Conservation (phyloP, 108 stramenopile species). For the Aurantiochytrium sp. region DNA sequence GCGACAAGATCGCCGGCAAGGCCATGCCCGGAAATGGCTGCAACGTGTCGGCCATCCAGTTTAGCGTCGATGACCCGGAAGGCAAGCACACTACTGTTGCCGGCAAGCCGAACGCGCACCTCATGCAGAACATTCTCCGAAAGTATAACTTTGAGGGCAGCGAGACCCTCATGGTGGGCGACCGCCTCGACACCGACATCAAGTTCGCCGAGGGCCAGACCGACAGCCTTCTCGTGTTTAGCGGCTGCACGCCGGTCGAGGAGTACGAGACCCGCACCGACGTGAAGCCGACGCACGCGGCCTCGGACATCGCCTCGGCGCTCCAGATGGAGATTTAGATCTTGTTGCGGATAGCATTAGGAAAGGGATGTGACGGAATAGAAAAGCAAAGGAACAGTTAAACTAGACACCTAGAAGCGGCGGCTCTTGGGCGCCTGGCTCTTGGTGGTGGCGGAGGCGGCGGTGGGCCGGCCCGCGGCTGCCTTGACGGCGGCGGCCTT, state of each 20-base stretch:
- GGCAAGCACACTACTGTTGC: slow-evolving; percentile 53
- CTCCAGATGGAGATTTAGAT: neutral
- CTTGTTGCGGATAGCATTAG: too few species aligned
- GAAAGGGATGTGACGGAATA: too few species aligned
- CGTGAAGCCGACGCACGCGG: neutral
- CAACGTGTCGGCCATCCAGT: slow-evolving; percentile 64
- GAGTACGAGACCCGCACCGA: neutral
- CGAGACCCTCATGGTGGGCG: slow-evolving; percentile 72
- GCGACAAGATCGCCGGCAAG: slow-evolving; percentile 67
- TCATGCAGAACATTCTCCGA: slow-evolving; percentile 39
- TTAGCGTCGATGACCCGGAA: slow-evolving; percentile 43
- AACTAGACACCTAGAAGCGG: neutral
- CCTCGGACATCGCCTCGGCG: neutral
- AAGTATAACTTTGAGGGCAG: slow-evolving; percentile 47
- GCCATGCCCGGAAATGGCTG: slow-evolving; percentile 69
- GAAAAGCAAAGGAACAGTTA: neutral
- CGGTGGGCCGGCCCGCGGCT: neutral
- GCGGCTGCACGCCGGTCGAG: slow-evolving; percentile 64
- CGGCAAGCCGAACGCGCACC: slow-evolving; percentile 68
- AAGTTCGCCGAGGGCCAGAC: slow-evolving; percentile 68
- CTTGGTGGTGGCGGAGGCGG: neutral
- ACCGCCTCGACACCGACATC: slow-evolving; percentile 82
- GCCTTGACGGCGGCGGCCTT: slow-evolving; percentile 1
- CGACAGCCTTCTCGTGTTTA: slow-evolving; percentile 65
- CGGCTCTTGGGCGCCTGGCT: slow-evolving; percentile 10